phyloP scores from a whole-genome alignment of 345 rosid species.

The Mangifera indica region DNA sequence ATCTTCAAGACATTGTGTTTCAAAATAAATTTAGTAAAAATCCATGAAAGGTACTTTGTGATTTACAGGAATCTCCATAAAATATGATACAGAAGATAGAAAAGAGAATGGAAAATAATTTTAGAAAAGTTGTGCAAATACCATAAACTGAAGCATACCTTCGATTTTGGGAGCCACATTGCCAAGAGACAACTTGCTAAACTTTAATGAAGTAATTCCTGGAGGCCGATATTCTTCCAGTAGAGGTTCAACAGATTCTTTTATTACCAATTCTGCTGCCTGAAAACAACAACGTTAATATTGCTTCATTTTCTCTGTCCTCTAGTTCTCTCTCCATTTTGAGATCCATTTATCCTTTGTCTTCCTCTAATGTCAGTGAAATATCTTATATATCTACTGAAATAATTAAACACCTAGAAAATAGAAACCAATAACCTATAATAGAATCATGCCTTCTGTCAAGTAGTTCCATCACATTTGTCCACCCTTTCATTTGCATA shows the following conservation, averaged over 20 bases:
- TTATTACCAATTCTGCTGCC: conserved; percentile 90
- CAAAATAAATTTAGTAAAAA: neutral
- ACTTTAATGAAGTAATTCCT: conserved; percentile 89
- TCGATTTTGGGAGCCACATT: conserved; percentile 97
- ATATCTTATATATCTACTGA: neutral
- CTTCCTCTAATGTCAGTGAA: neutral
- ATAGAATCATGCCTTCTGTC: conserved; percentile 1
- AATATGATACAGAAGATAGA: neutral
- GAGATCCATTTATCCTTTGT: neutral
- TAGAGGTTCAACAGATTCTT: conserved; percentile 96
- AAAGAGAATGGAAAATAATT: neutral
- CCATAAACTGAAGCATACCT: conserved; percentile 47
- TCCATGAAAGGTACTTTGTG: neutral
- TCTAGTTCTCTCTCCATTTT: neutral
- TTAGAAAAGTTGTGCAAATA: conserved; percentile 4
- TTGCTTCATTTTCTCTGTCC: conserved; percentile 1
- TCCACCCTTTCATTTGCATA: conserved; percentile 12
- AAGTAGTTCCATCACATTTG: neutral
- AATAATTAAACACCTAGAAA: neutral
- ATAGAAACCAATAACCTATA: neutral
- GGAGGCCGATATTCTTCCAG: conserved; percentile 95
- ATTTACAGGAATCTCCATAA: neutral
- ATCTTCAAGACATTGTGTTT: neutral
- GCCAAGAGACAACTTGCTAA: conserved; percentile 86
- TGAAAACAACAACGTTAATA: conserved; percentile 33